Base-by-base conservation (phyloP, 2,329 filamentous ascomycete genomes). In the Alternaria brassicae region DNA sequence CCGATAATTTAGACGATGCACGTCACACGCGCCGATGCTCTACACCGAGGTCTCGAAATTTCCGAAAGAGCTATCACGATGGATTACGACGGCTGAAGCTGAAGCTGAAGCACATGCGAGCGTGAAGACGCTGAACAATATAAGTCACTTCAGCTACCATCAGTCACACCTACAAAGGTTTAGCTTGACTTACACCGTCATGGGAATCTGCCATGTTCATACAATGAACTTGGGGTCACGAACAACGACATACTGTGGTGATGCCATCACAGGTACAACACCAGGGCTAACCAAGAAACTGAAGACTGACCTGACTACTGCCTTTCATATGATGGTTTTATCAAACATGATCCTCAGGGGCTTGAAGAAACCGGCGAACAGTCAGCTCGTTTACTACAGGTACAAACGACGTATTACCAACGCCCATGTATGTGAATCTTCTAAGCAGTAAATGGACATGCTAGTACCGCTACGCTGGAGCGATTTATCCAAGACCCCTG, bases 41-140 rank as follows among this genome's bases (percentile, higher is more conserved):
- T 41, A 50, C 44, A 56, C 53, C 53, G 53, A 56, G 28, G 17
- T n/a, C 1, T 49, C 36, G 37, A 52, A 42, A 25, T 28, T 42
- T 12, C 41, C 48, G 51, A 54, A 39, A 34, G n/a, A 52, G 30
- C 10, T 48, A 40, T 51, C 19, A 19, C 19, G 23, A 47, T 15
- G 50, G 37, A 42, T 47, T 17, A 54, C 40, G 39, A 48, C 40
- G 27, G 45, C 44, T 48, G 47, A 57, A 45, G 48, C 19, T 13
- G 15, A 30, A 56, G 49, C 53, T 45, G 25, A 40, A 39, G 32
- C n/a, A 48, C 27, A 21, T 32, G 25, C 37, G 42, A 34, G 30
- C 30, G 44, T 30, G 12, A 27, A 30, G 58, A 25, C 13, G 41
- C 17, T 42, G 27, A 37, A 51, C 7, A 25, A 13, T 27, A 8